A percentile compares a stretch with the other conserved stretches of the same genome.
These are phyloP conservation scores for Gnomoniopsis smithogilvyi DNA, from an alignment of 2,329 filamentous ascomycete species.

Conservation along the genomic window DNA sequence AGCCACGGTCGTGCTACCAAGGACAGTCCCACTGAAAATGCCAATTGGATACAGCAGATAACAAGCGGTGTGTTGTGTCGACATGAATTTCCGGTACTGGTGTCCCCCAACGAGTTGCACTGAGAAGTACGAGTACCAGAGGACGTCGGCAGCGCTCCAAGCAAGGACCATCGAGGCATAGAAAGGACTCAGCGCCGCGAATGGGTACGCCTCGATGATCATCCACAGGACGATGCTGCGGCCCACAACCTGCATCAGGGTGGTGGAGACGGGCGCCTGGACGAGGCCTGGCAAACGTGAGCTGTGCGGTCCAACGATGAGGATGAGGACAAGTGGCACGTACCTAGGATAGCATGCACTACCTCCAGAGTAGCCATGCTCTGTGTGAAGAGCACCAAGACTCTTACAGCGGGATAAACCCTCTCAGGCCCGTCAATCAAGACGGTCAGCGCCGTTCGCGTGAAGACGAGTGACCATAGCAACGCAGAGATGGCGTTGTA, in stretches of 20 bases:
- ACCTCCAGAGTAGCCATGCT: conserved; percentile 11
- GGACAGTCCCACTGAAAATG: conserved; percentile 11
- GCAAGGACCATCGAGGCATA: conserved; percentile 11
- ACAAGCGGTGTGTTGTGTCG: conserved; percentile 17
- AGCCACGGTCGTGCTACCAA: neutral
- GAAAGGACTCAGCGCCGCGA: neutral
- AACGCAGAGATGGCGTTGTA: conserved; percentile 12
- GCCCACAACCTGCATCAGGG: conserved; percentile 14
- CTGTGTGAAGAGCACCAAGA: conserved; percentile 13
- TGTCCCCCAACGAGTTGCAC: conserved; percentile 14
- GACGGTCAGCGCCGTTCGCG: conserved; percentile 3
- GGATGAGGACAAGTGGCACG: neutral
- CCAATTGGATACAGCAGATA: conserved; percentile 15
- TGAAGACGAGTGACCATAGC: conserved; percentile 8
- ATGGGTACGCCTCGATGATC: conserved; percentile 13
- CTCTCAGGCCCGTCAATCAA: neutral
- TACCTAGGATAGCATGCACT: conserved; percentile 10
- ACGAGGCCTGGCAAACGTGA: conserved; percentile 9
- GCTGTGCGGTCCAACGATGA: too few relatives aligned
- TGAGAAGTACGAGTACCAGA: conserved; percentile 16
- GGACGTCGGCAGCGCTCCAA: conserved; percentile 12
- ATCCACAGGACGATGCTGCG: conserved; percentile 16
- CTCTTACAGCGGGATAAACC: conserved; percentile 9
- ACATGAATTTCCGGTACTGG: conserved; percentile 13
- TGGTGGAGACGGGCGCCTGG: conserved; percentile 13